Conservation (phyloP, 768 basidiomycete species). For the Tremella yokohamensis region DNA sequence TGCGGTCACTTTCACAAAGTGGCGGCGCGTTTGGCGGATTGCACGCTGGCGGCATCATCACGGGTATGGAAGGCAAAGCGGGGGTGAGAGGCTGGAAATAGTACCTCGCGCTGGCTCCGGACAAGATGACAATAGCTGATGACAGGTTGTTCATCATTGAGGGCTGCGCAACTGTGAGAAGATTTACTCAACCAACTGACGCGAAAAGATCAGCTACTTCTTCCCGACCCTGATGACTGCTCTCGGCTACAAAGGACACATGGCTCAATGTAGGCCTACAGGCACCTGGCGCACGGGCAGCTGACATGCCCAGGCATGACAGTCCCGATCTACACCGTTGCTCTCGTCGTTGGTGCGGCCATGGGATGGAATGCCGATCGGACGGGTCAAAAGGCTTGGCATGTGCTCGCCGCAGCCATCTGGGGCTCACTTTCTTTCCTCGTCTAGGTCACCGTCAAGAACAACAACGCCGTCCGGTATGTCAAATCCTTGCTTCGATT, state of each 20-base stretch:
- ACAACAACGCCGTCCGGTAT: slow-evolving; percentile 11
- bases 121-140: background rate
- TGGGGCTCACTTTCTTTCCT: slow-evolving; percentile 35
- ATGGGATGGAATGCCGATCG: slow-evolving; percentile 40
- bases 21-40: slow-evolving; percentile 49
- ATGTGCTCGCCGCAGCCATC: slow-evolving; percentile 31
- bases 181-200: slow-evolving; percentile 35
- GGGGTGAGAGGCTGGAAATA: slow-evolving; percentile 49
- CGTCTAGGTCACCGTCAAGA: slow-evolving; percentile 39
- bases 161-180: slow-evolving; percentile 38
- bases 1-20: slow-evolving; percentile 52
- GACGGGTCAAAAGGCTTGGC: slow-evolving; percentile 43
- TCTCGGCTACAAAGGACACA: slow-evolving; percentile 42
- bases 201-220: slow-evolving; percentile 49
- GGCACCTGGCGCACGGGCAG: background rate
- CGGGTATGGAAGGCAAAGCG: slow-evolving; percentile 38
- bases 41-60: slow-evolving; percentile 48
- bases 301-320: slow-evolving; percentile 39
- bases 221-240: slow-evolving; percentile 46
- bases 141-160: slow-evolving; percentile 49
- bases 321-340: slow-evolving; percentile 46
- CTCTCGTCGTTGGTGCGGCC: slow-evolving; percentile 37
- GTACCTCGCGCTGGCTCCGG: no score
- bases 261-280: slow-evolving; percentile 37
- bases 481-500: no score